Evolutionary conservation across 208 protist species (phyloP).

Genomic region (Leishmania turanica): DNA sequence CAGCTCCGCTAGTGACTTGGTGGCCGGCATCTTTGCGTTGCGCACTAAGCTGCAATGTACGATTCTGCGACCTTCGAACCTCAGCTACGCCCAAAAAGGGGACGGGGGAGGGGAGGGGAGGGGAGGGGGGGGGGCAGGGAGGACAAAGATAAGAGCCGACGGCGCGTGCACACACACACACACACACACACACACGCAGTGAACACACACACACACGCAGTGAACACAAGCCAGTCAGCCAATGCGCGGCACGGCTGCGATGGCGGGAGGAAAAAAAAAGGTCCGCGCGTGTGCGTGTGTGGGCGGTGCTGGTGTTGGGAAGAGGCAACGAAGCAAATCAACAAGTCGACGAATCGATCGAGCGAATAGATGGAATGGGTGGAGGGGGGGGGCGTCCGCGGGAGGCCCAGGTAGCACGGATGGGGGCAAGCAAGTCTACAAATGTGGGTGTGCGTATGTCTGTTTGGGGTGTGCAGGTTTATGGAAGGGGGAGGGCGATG

Average conservation of each 20-base stretch:
- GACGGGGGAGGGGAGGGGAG: not conserved
- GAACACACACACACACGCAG: not conserved
- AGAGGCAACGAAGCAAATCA: not conserved
- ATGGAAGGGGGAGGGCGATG: not conserved
- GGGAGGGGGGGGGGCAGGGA: not conserved
- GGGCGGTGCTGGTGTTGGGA: not conserved
- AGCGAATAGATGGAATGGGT: not conserved
- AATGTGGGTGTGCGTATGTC: not conserved
- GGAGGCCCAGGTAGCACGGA: not conserved
- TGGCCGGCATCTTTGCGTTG: conserved; percentile 25
- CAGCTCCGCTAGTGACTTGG: conserved; percentile 65
- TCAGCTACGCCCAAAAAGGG: not conserved
- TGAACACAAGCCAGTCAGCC: not conserved
- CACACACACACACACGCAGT: not conserved
- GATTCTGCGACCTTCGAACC: not conserved
- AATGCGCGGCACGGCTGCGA: not conserved
- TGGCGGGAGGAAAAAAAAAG: not conserved
- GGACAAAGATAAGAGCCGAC: not conserved
- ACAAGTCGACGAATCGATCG: not conserved
- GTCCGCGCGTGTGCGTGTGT: not conserved
- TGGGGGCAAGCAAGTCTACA: not conserved
- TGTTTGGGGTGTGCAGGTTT: conserved; percentile 1
- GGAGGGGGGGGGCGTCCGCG: not conserved
- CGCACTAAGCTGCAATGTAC: not conserved
- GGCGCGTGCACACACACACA: not conserved